These are phyloP conservation scores for Graphiopsis chlorocephala DNA, from an alignment of 2,329 filamentous ascomycete genomes.

Conservation along the genomic window DNA sequence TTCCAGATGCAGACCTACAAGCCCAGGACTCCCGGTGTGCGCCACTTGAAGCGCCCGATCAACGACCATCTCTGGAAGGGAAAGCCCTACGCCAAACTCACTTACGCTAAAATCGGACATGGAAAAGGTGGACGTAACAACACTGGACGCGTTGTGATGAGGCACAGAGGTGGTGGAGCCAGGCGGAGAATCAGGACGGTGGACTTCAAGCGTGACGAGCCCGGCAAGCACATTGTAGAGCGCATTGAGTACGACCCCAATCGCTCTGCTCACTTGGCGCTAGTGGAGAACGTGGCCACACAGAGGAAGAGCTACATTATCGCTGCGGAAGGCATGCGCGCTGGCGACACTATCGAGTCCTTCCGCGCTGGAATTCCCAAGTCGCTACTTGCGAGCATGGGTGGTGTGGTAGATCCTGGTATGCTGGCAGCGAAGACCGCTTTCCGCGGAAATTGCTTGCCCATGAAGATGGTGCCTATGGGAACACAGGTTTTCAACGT, in stretches of 20 bases:
- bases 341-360: conserved; percentile 88
- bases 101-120: conserved; percentile 88
- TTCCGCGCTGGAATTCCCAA: conserved; percentile 86
- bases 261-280: conserved; percentile 86
- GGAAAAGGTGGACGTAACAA: conserved; percentile 90
- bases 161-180: conserved; percentile 87
- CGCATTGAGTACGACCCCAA: conserved; percentile 95
- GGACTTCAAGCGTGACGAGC: conserved; percentile 76
- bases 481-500: conserved; percentile 93
- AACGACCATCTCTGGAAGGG: conserved; percentile 98
- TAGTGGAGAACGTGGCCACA: conserved; percentile 72
- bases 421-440: conserved; percentile 92
- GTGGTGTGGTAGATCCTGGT: conserved; percentile 88
- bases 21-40: conserved; percentile 85
- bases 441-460: conserved; percentile 90
- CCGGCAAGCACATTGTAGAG: conserved; percentile 84
- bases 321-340: conserved; percentile 89
- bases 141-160: conserved; percentile 77
- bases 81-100: conserved; percentile 75
- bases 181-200: conserved; percentile 90
- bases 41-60: conserved; percentile 86
- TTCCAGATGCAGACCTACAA: conserved; percentile 77
- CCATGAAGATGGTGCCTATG: conserved; percentile 90
- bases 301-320: conserved; percentile 84
- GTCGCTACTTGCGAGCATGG: conserved; percentile 86